phyloP scores from a whole-genome alignment of 2,329 filamentous ascomycete species.

The Ophiostoma angusticollis region DNA sequence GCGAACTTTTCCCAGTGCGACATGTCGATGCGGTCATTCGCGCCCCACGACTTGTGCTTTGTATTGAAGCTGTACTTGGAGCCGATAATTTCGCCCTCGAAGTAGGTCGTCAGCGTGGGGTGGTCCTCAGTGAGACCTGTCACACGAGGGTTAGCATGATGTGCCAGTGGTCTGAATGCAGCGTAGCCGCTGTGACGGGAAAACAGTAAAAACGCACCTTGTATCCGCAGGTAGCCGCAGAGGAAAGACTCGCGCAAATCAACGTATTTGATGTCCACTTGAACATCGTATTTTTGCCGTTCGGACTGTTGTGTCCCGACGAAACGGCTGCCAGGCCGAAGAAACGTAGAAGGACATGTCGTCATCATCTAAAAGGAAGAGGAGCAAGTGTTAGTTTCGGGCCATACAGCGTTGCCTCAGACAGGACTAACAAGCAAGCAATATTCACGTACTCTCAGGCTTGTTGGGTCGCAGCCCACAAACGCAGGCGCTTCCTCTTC shows the following conservation, averaged over 20 bases:
- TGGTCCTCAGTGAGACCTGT: constrained; percentile 87
- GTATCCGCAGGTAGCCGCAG: constrained; percentile 88
- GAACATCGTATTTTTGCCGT: constrained; percentile 83
- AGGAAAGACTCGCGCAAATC: constrained; percentile 89
- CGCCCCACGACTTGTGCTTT: constrained; percentile 80
- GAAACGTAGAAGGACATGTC: constrained; percentile 69
- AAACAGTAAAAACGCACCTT: constrained; percentile 46
- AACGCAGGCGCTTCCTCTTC: constrained; percentile 24
- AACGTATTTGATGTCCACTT: constrained; percentile 94
- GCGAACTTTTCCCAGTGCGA: constrained; percentile 88
- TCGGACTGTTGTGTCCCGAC: constrained; percentile 87
- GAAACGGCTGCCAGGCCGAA: constrained; percentile 80
- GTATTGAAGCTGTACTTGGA: constrained; percentile 91
- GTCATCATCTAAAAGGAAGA: constrained; percentile 55
- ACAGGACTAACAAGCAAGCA: not conserved
- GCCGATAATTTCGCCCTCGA: constrained; percentile 95
- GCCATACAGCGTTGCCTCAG: too few species aligned
- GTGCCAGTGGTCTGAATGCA: not conserved
- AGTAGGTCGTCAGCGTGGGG: constrained; percentile 94
- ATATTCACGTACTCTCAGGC: constrained; percentile 35
- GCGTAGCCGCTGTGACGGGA: too few species aligned
- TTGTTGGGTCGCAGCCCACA: constrained; percentile 41
- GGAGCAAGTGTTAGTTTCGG: not conserved
- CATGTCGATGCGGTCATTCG: constrained; percentile 79
- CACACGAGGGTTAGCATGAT: not conserved